phyloP scores from a whole-genome alignment of 345 rosid species.

The Aethionema arabicum region DNA sequence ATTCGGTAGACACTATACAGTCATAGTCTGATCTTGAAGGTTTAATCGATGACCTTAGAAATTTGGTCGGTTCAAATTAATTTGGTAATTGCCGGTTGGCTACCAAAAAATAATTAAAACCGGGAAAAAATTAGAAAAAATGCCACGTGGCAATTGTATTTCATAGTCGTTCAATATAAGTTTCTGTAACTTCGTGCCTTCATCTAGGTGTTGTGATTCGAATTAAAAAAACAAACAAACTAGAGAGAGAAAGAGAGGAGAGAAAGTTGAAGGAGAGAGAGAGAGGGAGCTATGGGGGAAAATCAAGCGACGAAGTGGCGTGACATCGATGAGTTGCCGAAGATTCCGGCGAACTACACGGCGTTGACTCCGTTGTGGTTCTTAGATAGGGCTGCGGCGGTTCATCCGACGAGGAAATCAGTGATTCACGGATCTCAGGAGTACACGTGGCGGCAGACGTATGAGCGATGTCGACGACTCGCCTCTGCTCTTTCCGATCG shows the following conservation, averaged over 20 bases:
- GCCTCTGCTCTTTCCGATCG: slow-evolving; percentile 79
- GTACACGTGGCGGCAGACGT: slow-evolving; percentile 83
- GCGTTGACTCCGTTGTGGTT: slow-evolving; percentile 91
- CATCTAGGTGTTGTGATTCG: slow-evolving; percentile 27
- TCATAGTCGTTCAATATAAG: slow-evolving; percentile 6
- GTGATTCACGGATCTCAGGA: slow-evolving; percentile 59
- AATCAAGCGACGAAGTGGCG: slow-evolving; percentile 38
- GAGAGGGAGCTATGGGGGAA: slow-evolving; percentile 12
- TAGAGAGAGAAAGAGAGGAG: slow-evolving; percentile 6
- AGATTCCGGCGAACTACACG: slow-evolving; percentile 73
- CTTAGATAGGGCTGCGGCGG: slow-evolving; percentile 73
- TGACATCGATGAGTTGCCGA: slow-evolving; percentile 84
- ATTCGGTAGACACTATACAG: neutral
- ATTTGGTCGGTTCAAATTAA: slow-evolving; percentile 22
- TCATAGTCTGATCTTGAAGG: slow-evolving; percentile 16
- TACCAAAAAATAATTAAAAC: slow-evolving; percentile 6
- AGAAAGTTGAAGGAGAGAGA: slow-evolving; percentile 15
- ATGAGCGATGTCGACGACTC: slow-evolving; percentile 72
- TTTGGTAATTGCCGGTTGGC: slow-evolving; percentile 13
- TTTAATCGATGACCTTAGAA: slow-evolving; percentile 28
- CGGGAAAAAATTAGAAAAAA: neutral
- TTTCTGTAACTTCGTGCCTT: slow-evolving; percentile 6
- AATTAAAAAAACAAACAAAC: slow-evolving; percentile 15
- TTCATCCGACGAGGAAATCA: slow-evolving; percentile 69
- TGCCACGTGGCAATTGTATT: slow-evolving; percentile 23